Evolutionary conservation across 2,329 filamentous ascomycete genomes (phyloP), one percentile per base, ranked within the genome.

Genomic region (Ophiostoma sp.): DNA sequence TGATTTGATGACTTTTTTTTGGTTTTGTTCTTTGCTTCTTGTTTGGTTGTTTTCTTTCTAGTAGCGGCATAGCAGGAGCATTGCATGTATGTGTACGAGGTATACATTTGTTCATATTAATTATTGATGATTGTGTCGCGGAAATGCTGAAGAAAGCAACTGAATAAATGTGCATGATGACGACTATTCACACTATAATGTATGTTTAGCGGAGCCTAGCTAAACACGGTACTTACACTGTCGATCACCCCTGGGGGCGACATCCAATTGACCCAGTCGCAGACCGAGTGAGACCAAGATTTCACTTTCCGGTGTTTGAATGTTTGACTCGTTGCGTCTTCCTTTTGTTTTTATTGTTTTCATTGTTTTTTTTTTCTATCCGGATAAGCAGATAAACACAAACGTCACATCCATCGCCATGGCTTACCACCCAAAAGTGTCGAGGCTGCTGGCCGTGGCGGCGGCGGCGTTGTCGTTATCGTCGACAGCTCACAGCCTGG

Each of bases 1-100:
- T 90, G 66, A 69, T 41, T 41, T 6, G 7, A 36, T 35, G 27
- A n/a, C 31, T 60, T 41, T 66, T 60, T 3, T 62, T 15, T 10
- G 20, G 31, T 15, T 41, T 41, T 41, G 39, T 41, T 41, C 8
- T 41, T 13, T 41, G 36, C 15, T 20, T 7, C n/a, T 7, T 57
- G 52, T 57, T 23, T 57, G 20, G 13, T 17, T 7, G 52, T 27
- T 57, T 23, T 57, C n/a, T 10, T 64, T 62, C 31, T 4, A n/a
- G 15, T 57, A 48, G 44, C 44, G 44, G 44, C 44, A 48, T 48
- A 48, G 20, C 5, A 48, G 44, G 44, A n/a, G 44, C 20, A 48
- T 20, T 20, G 27, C 27, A 31, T 31, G 27, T 31, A 31, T 31
- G 27, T 31, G 27, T 31, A 31, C 27, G 27, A 39, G 13, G 36